Evolutionary conservation across 192 early-diverging fungal genomes (phyloP).

Genomic region (Dissophora ornata): DNA sequence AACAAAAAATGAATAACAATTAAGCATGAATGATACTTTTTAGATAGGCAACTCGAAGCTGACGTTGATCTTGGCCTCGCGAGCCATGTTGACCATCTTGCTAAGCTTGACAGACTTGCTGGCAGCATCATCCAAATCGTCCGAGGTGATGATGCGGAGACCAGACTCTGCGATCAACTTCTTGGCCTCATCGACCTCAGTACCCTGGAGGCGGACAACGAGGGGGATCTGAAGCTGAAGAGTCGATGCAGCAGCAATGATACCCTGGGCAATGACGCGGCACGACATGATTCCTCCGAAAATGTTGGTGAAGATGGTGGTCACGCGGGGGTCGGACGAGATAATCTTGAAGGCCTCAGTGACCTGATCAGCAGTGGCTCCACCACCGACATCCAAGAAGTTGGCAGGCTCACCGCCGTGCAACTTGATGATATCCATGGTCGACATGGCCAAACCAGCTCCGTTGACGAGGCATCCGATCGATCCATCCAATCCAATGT

Average conservation of each 20-base stretch:
- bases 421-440: slow-evolving; percentile 99
- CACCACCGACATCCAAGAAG: slow-evolving; percentile 99
- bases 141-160: slow-evolving; percentile 91
- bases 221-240: slow-evolving; percentile 93
- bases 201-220: slow-evolving; percentile 96
- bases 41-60: slow-evolving; percentile 71
- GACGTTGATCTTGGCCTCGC: slow-evolving; percentile 80
- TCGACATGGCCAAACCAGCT: slow-evolving; percentile 99
- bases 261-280: slow-evolving; percentile 98
- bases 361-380: slow-evolving; percentile 95
- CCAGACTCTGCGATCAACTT: slow-evolving; percentile 93
- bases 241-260: slow-evolving; percentile 94
- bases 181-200: slow-evolving; percentile 91
- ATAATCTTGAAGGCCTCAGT: slow-evolving; percentile 99
- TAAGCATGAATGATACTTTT: slow-evolving; percentile 2
- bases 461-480: slow-evolving; percentile 99
- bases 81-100: slow-evolving; percentile 84
- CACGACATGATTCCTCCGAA: slow-evolving; percentile 99
- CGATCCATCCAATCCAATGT: slow-evolving; percentile 98
- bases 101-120: slow-evolving; percentile 84
- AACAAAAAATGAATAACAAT: slow-evolving; percentile 4
- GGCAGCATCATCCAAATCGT: slow-evolving; percentile 97
- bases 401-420: slow-evolving; percentile 99
- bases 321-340: slow-evolving; percentile 94
- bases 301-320: slow-evolving; percentile 98